Evolutionary conservation across 1,139 yeast genomes (phyloP), one percentile per base, ranked within the genome.

Genomic region (Arxiozyma slooffiae): DNA sequence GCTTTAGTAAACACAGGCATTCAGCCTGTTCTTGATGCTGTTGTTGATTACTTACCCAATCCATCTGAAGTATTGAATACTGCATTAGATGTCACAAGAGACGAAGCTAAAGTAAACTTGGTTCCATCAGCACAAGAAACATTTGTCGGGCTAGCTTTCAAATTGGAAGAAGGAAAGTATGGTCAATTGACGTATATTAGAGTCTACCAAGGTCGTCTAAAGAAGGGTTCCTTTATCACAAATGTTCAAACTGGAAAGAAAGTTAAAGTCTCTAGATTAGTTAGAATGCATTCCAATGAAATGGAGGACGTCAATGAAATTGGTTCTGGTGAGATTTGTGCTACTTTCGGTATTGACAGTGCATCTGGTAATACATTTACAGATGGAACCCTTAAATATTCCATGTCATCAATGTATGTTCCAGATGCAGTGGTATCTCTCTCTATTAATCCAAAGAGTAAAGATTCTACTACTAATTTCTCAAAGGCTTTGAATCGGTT

Each of bases 321-420:
- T 63, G 94, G 95, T 26, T 92, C 98, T 43, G 99, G 99, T 68
- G 98, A 92, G 73, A 92, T 92, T 62, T 94, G 99, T 74, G 99
- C 99, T 50, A 92, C 98, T 55, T 92, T 94, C 64, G 99, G 99
- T 71, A 85, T 92, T 61, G 98, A 94, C 70, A 94, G 99, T 77
- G 85, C 97, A n/a, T 94, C 98, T 9, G 99, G 99, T 66, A 98
- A 92, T 67, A 89, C 97, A 9, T 92, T 92, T 70, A 85, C 95
- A 49, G 94, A 85, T 62, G 90, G 95, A 48, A 77, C 78, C 46
- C 74, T 81, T 53, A 76, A 82, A 58, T 84, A 85, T 62, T 83
- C 97, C 54, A 90, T 92, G 97, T 82, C 95, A 53, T 87, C 97
- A 8, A 92, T 92, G 98, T 92, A 78, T 71, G 97, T 92, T 54